Evolutionary conservation across 2,329 filamentous ascomycete genomes (phyloP), one percentile per base, ranked within the genome.

Genomic region (Aspergillus bombycis): DNA sequence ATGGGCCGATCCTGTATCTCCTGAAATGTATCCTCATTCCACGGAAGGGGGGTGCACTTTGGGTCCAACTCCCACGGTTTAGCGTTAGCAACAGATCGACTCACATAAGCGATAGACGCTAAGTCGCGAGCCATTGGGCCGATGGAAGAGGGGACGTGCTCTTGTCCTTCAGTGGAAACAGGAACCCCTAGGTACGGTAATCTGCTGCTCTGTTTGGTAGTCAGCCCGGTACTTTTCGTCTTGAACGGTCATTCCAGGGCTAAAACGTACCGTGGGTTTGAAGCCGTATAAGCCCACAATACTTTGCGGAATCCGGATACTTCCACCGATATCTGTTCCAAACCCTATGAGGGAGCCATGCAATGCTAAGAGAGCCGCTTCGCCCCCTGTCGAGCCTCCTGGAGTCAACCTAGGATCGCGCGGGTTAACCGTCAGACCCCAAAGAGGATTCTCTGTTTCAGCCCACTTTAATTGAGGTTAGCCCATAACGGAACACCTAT

Each of bases 81-180:
- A 7, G 79, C 71, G 7, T 80, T 71, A 10, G 83, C 77, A 1
- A 88, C 67, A 0, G 81, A 78, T 65, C 79, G 83, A 67, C 81
- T 88, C 11, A 81, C 77, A 1, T 81, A 75, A 9, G 77, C 77
- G 2, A 90, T 74, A 0, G 86, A 85, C 3, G 78, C 71, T 4
- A 88, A 71, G 62, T 79, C 81, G 7, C 86, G 79, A 7, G 84
- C 78, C 77, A 90, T 81, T 1, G 88, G 88, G 0, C 88, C 87
- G n/a, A 89, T 76, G 0, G 86, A 81, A 0, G 87, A 89, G 1
- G 87, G 87, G 0, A 89, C 84, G 72, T 89, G 86, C 61, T 89
- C 85, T 68, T 89, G 87, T 38, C 88, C 86, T 46, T 89, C 86
- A 0, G 85, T 88, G 0, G 86, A 88, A 0, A 89, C 87, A 0